Evolutionary conservation across 1,139 yeast species (phyloP), one percentile per base, ranked within the genome.

Genomic region (Hyphopichia pseudoburtonii): DNA sequence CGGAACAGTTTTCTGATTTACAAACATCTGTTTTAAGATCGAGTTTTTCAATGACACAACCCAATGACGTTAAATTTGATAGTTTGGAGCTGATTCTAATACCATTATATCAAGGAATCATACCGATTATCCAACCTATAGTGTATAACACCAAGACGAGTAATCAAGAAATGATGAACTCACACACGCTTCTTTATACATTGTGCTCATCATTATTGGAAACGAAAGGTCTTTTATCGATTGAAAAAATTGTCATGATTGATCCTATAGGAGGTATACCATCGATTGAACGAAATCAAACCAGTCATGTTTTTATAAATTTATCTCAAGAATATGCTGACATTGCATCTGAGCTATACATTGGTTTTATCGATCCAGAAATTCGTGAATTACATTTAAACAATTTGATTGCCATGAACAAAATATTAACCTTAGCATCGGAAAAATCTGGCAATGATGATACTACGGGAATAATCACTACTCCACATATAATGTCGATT

Each of bases 261-360:
- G 97, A 89, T 48, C 79, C 82, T 1, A 57, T 76, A 11, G 98
- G 98, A 1, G 98, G 98, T 0, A 83, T 88, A 9, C 97, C 97
- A 0, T 84, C 95, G 0, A 69, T 81, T 24, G 96, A 89, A 54
- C 69, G 97, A 44, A 76, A 78, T 39, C 81, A 83, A 37, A 80
- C 92, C 3, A 79, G 96, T 17, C 98, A 92, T 61, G 95, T 92
- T 1, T 85, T 84, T 44, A 82, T 92, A 43, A 92, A 92, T 53
- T 62, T 92, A 33, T 76, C 82, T 6, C 97, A 92, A 57, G 98
- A 92, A 52, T 83, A 76, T 49, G 70, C 79, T 1, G 83, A 76
- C 37, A 78, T 90, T 22, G 61, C 70, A 4, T 69, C 82, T 1
- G 95, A 87, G 51, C 60, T 86, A 17, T 66, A 64, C 40, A 70